Evolutionary conservation across 768 basidiomycete species (phyloP), one percentile per base, ranked within the genome.

Genomic region (Lyophyllum decastes): DNA sequence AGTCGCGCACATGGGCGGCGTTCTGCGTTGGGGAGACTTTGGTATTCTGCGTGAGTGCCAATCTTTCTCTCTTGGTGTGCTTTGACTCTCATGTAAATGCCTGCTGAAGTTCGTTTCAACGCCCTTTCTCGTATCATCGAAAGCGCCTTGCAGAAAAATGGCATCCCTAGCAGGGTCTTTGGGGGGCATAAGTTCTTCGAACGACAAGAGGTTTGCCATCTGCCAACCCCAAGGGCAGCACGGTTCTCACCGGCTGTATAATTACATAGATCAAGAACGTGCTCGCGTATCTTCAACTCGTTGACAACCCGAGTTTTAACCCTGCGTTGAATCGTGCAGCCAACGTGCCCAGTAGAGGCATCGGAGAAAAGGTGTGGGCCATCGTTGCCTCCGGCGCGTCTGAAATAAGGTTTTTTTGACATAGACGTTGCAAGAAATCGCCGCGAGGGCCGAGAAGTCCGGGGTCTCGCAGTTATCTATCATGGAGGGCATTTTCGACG

Each of bases 171-270:
- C 63, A 75, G 84, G 56, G 82, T 95, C 49, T 78, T 95, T 2
- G 88, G 85, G 21, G 92, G 92, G 0, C 89, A 90, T 66, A 90
- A 87, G 66, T 94, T 94, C 78, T 95, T 95, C 64, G 91, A 94
- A 61, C 84, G 92, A 17, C 68, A 84, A 65, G 93, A 94, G 78
- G 89, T 86, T 43, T 48, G 75, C 61, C 27, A 1, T 52, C 9
- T 1, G 1, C 5, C 22, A 49, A 70, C 5, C 86, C 81, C 58
- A 70, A 10, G 30, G 78, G 11, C 43, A 88, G 90, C 2, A 90
- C 90, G 0, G 88, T 94, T 60, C 66, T 74, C 9, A 82, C 90
- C n/a, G 45, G 45, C 49, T 58, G 27, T 24, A n/a, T 19, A 34
- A 40, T 45, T 14, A 9, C 30, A 24, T 49, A 90, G 87, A 82